Evolutionary conservation across 2,329 filamentous ascomycete species (phyloP), one percentile per base, ranked within the genome.

Genomic region (Apiospora rasikravindrae): DNA sequence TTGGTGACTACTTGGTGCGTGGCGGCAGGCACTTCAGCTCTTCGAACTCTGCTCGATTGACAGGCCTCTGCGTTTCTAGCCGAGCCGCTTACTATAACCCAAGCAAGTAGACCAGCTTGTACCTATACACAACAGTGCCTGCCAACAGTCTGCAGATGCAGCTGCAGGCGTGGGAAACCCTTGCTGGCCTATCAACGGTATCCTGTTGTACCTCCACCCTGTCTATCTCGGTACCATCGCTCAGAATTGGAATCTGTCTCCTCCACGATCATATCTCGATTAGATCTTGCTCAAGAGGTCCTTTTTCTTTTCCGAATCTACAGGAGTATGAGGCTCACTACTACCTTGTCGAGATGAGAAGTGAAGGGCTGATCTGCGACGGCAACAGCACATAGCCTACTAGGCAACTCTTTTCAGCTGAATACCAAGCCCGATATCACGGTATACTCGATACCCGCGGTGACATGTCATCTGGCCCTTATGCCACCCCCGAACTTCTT

Each of bases 401-500:
- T 22, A 19, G 53, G 16, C 51, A 61, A 61, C 8, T n/a, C 11
- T 13, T n/a, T 7, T 64, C 33, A 40, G 33, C 14, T 64, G 57
- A 13, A 40, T 13, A n/a, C 4, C 29, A 22, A 19, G 19, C 22
- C 51, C 13, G 26, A 61, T 29, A n/a, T 40, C 19, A 19, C n/a
- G 33, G 8, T 40, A 40, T n/a, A 37, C 57, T 64, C 57, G 57
- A 64, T 64, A 64, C 33, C 57, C 57, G 57, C 33, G 33, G 19
- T 64, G 57, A 64, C 57, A 64, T n/a, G 57, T 64, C 57, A 64
- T n/a, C 57, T 64, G 57, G 29, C 11, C 57, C 10, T 37, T 40
- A 37, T 64, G 33, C 4, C 16, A 61, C 29, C 16, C 7, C 29
- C 51, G 13, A 10, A 11, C 40, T 14, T 13, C 8, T 8, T 61